Percentiles rank a stretch among this genome's conserved stretches.
Evolutionary conservation across 2,329 filamentous ascomycete genomes (phyloP).

Genomic region (Zymoseptoria tritici): DNA sequence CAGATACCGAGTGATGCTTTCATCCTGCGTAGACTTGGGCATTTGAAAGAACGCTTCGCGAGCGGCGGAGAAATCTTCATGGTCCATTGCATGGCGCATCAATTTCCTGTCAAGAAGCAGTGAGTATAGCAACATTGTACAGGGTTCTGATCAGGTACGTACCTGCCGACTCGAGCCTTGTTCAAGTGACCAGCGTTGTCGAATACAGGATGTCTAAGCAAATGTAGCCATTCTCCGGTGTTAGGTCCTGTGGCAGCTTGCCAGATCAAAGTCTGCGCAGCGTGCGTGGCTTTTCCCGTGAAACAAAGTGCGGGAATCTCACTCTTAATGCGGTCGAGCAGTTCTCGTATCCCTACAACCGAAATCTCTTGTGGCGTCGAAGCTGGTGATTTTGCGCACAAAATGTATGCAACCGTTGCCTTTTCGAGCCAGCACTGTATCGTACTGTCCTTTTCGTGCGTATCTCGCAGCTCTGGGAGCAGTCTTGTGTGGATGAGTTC

Average conservation of each 20-base stretch:
- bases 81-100: slow-evolving; percentile 60
- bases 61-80: slow-evolving; percentile 49
- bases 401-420: slow-evolving; percentile 59
- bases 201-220: slow-evolving; percentile 63
- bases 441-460: not conserved
- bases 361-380: slow-evolving; percentile 15
- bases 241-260: slow-evolving; percentile 37
- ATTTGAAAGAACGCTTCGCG: slow-evolving; percentile 52
- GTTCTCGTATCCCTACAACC: slow-evolving; percentile 34
- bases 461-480: slow-evolving; percentile 34
- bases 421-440: slow-evolving; percentile 60
- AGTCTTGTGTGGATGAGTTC: slow-evolving; percentile 56
- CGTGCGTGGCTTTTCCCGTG: slow-evolving; percentile 54
- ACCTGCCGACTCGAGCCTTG: slow-evolving; percentile 57
- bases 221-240: slow-evolving; percentile 42
- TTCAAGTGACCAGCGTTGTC: slow-evolving; percentile 58
- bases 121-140: not conserved
- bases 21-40: slow-evolving; percentile 32
- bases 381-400: slow-evolving; percentile 50
- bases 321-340: slow-evolving; percentile 40
- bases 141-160: slow-evolving; percentile 29
- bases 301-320: slow-evolving; percentile 44
- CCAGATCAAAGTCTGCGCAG: slow-evolving; percentile 70
- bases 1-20: slow-evolving; percentile 21
- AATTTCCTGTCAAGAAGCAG: slow-evolving; percentile 59